Conservation (phyloP, 2,329 filamentous ascomycete genomes). For the Hirsutella minnesotensis region DNA sequence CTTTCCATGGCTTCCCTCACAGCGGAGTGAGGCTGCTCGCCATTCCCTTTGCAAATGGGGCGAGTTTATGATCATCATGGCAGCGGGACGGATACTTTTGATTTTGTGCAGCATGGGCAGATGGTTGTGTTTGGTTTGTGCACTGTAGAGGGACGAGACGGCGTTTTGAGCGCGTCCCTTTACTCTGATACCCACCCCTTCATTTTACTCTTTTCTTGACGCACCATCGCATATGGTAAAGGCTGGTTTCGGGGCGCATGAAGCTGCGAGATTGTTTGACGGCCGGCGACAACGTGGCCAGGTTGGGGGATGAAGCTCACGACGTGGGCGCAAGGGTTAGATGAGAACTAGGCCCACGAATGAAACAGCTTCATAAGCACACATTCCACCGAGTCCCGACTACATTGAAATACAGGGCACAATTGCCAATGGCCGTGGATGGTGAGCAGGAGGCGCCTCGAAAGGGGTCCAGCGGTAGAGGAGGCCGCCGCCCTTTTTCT, state of each 20-base stretch:
- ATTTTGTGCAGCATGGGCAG: constrained; percentile 2
- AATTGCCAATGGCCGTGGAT: neutral
- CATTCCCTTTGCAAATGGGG: neutral
- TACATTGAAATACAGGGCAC: neutral
- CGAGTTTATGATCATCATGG: constrained; percentile 4
- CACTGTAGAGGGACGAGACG: constrained; percentile 13
- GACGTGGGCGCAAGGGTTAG: neutral
- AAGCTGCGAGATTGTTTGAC: neutral
- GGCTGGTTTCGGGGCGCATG: neutral
- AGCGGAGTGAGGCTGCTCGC: neutral
- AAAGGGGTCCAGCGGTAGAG: too few relatives aligned
- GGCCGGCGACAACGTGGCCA: too few relatives aligned
- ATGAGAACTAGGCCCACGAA: neutral
- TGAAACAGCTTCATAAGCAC: constrained; percentile 1
- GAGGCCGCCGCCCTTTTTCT: too few relatives aligned
- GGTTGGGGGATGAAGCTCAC: neutral
- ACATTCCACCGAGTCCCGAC: neutral
- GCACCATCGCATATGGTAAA: constrained; percentile 12
- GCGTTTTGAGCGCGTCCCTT: constrained; percentile 15
- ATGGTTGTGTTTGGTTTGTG: constrained; percentile 4
- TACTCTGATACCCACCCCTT: constrained; percentile 19
- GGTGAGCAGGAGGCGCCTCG: neutral
- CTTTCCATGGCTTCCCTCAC: too few relatives aligned
- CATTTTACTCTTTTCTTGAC: neutral
- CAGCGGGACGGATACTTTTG: neutral